Percentiles rank a stretch among this genome's conserved stretches.
phyloP scores from a whole-genome alignment of 176 grass and related monocot species.

The Triticum turgidum region DNA sequence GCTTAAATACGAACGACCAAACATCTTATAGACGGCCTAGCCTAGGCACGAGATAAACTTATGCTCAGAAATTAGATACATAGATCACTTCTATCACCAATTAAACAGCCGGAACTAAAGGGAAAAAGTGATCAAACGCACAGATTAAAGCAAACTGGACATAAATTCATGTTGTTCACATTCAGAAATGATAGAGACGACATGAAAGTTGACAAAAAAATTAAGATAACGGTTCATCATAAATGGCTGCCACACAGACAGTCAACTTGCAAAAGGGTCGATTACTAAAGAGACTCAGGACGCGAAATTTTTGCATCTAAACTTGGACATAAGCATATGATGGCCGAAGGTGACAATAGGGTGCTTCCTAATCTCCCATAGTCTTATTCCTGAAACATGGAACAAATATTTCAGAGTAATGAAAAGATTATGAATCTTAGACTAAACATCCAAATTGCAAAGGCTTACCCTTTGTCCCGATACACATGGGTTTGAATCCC shows the following conservation, averaged over 20 bases:
- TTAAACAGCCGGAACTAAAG: not conserved
- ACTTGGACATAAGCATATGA: constrained; percentile 31
- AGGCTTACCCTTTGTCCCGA: no score
- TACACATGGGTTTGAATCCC: no score
- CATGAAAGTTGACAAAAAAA: not conserved
- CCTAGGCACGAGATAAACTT: no score
- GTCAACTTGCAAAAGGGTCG: not conserved
- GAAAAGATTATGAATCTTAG: no score
- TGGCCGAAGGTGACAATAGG: constrained; percentile 38
- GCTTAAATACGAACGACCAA: no score
- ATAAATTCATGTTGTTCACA: not conserved
- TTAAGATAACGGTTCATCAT: not conserved
- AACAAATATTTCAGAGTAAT: no score
- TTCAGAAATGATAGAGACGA: not conserved
- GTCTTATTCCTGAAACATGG: not conserved
- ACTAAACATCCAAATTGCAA: no score
- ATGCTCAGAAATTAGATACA: no score
- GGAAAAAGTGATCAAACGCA: not conserved
- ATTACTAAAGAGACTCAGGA: constrained; percentile 33
- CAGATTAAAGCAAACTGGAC: not conserved
- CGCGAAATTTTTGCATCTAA: constrained; percentile 41
- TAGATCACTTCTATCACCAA: no score
- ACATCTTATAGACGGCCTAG: no score
- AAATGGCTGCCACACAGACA: constrained; percentile 28
- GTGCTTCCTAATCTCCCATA: constrained; percentile 26